Conservation (phyloP, 306 rosid genomes). For the Vigna radiata region DNA sequence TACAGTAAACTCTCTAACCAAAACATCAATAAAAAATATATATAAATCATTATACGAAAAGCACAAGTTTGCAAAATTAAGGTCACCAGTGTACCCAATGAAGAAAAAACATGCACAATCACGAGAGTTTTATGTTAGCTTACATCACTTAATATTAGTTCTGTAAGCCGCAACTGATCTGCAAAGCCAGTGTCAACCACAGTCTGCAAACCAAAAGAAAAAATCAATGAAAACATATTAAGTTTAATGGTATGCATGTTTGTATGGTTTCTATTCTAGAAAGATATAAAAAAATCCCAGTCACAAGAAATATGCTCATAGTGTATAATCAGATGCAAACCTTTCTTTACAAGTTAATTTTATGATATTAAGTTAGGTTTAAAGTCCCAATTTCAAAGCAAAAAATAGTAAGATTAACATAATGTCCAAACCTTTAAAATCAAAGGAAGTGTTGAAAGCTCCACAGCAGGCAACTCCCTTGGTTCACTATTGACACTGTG, state of each 20-base stretch:
- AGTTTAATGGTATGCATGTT: not conserved
- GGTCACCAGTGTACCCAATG: constrained; percentile 26
- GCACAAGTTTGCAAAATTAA: constrained; percentile 12
- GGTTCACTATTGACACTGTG: constrained; percentile 78
- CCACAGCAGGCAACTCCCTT: constrained; percentile 90
- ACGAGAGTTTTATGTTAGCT: constrained; percentile 52
- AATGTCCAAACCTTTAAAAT: constrained; percentile 76
- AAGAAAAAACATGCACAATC: constrained; percentile 42
- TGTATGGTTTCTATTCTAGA: not conserved
- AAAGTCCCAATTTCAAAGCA: too few species aligned
- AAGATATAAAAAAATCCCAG: not conserved
- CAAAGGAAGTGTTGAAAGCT: constrained; percentile 82
- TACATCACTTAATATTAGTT: constrained; percentile 83
- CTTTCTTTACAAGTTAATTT: too few species aligned
- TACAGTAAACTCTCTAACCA: constrained; percentile 3
- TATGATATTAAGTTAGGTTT: too few species aligned
- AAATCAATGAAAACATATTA: constrained; percentile 29
- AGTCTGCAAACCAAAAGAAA: constrained; percentile 60
- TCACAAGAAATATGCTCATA: too few species aligned
- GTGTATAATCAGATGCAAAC: too few species aligned
- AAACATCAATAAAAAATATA: not conserved
- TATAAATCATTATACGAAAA: constrained; percentile 7
- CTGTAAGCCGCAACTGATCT: constrained; percentile 88
- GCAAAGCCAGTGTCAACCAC: constrained; percentile 86
- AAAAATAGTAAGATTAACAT: constrained; percentile 10